Conservation (phyloP, 164 flowering plant genomes). For the grape (Vitis vinifera) region DNA sequence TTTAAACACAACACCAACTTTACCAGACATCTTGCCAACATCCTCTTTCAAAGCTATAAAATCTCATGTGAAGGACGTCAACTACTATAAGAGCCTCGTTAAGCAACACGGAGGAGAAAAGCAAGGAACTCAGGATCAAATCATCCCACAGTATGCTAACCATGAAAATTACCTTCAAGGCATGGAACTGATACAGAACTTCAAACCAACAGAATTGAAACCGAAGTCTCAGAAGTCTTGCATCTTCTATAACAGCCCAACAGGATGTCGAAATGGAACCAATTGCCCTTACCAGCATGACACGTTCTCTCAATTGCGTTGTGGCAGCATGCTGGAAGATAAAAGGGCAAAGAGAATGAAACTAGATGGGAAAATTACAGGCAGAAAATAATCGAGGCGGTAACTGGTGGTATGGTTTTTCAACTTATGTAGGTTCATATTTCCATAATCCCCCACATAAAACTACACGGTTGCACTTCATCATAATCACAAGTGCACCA, state of each 20-base stretch:
- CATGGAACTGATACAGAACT: conserved; percentile 5
- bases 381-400: background rate
- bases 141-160: background rate
- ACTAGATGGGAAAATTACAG: conserved; percentile 14
- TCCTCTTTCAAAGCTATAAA: no score
- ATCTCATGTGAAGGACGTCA: conserved; percentile 23
- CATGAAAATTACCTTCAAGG: conserved; percentile 5
- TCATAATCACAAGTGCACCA: no score
- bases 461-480: no score
- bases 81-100: conserved; percentile 40
- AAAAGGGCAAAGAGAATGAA: conserved; percentile 31
- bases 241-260: conserved; percentile 28
- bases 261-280: conserved; percentile 38
- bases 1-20: no score
- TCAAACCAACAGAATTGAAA: conserved; percentile 13
- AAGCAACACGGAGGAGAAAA: conserved; percentile 41
- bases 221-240: conserved; percentile 29
- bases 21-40: no score
- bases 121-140: conserved; percentile 2
- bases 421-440: no score
- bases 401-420: background rate
- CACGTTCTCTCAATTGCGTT: conserved; percentile 1
- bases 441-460: no score
- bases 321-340: conserved; percentile 11
- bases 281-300: conserved; percentile 39